Evolutionary conservation across 2,329 filamentous ascomycete genomes (phyloP), one percentile per base, ranked within the genome.

Genomic region (Remersonia thermophila): DNA sequence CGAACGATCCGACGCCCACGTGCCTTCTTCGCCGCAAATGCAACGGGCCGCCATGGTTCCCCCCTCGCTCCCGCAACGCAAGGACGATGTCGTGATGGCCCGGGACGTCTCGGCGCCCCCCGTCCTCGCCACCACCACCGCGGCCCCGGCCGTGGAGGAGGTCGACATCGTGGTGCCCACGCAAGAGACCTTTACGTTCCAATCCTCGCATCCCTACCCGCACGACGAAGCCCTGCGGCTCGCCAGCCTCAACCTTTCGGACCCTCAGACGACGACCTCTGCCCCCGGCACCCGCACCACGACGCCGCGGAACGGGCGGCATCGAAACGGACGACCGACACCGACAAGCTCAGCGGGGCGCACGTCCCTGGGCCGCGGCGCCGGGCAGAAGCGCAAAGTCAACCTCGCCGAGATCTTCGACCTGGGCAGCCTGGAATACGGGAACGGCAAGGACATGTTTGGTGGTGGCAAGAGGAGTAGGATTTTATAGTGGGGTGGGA

Each of bases 331-430:
- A n/a, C 39, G 46, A 29, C 27, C 27, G 3, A 13, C 27, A 13
- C 12, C 3, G 18, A 13, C 40, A 16, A 39, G 33, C 5, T 31
- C 45, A n/a, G n/a, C n/a, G n/a, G n/a, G n/a, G 28, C 34, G 46
- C 31, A 49, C 55, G 32, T 38, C 51, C 7, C 59, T 83, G 7
- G 75, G 76, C 4, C 69, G 69, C 40, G 76, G 73, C 6, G 73
- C 79, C 7, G 82, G 82, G 2, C 69, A 75, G 47, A 89, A 89
- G 56, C 70, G 82, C 29, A 73, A 80, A 49, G 69, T 83, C 47
- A 80, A 82, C 48, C 71, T 83, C 49, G 73, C 75, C 16, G 82
- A 87, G 50, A 77, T 85, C 36, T 86, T 86, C 52, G 80, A 84
- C 50, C 62, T 82, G 7, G 73, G 74, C 36, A 75, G 73, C 44